A percentile compares a stretch with the other conserved stretches of the same genome.
Evolutionary conservation across 169 alveolate genomes (phyloP).

Genomic region (Plasmodium gallinaceum): DNA sequence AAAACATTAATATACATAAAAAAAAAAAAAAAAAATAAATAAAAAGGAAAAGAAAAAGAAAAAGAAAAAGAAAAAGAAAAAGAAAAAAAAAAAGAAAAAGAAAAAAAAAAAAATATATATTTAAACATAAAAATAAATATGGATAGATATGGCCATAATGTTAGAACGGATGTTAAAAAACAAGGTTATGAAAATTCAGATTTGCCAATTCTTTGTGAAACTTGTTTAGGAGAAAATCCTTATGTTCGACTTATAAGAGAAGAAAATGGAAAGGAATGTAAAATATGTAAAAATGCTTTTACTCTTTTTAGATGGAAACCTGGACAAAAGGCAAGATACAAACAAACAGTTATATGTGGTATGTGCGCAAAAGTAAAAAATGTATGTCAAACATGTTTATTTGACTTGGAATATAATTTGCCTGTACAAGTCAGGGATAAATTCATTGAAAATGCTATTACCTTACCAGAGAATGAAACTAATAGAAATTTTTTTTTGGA

Average conservation of each 20-base stretch:
- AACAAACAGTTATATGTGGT: slow-evolving; percentile 97
- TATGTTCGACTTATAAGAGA: slow-evolving; percentile 96
- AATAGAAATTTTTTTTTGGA: slow-evolving; percentile 83
- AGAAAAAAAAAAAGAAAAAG: too few relatives aligned
- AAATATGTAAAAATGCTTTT: slow-evolving; percentile 97
- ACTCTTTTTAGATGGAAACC: slow-evolving; percentile 99
- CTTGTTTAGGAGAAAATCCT: slow-evolving; percentile 98
- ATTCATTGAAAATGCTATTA: slow-evolving; percentile 80
- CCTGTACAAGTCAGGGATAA: slow-evolving; percentile 97
- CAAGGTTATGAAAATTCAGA: slow-evolving; percentile 92
- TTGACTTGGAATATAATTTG: slow-evolving; percentile 97
- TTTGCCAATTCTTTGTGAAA: slow-evolving; percentile 98
- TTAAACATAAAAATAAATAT: slow-evolving; percentile 13
- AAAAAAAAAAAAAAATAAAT: too few relatives aligned
- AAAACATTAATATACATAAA: too few relatives aligned
- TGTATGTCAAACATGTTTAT: slow-evolving; percentile 98
- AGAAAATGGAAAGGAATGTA: slow-evolving; percentile 96
- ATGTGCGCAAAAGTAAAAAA: slow-evolving; percentile 98
- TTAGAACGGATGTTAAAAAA: slow-evolving; percentile 85
- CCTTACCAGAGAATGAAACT: slow-evolving; percentile 84
- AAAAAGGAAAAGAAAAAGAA: too few relatives aligned
- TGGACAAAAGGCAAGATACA: slow-evolving; percentile 94
- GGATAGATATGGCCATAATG: slow-evolving; percentile 89
- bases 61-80: too few relatives aligned
- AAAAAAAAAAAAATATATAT: too few relatives aligned